Evolutionary conservation across 176 grass and related monocot species (phyloP).

Genomic region (Cenchrus americanus): DNA sequence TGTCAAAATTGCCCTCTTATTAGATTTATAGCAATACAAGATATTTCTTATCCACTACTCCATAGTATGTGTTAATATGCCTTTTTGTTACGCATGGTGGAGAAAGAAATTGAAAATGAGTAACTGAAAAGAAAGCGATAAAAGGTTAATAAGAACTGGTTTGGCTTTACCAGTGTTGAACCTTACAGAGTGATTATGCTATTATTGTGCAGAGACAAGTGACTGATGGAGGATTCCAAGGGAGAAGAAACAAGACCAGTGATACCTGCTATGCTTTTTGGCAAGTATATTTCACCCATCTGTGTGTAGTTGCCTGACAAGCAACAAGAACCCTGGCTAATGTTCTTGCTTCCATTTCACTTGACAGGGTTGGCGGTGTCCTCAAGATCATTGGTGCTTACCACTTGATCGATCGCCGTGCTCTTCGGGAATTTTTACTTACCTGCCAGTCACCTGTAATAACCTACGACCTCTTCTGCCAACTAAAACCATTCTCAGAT

Average conservation of each 20-base stretch:
- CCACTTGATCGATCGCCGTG: slow-evolving; percentile 56
- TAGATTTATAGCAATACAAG: neutral
- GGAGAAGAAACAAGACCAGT: slow-evolving; percentile 75
- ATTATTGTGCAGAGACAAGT: slow-evolving; percentile 62
- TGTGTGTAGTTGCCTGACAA: neutral
- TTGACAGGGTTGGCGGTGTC: slow-evolving; percentile 73
- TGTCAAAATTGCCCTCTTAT: neutral
- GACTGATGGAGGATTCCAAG: slow-evolving; percentile 78
- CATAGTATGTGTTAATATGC: neutral
- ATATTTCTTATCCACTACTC: neutral
- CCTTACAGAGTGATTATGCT: slow-evolving; percentile 21
- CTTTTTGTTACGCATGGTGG: neutral
- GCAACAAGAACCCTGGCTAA: neutral
- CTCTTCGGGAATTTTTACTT: slow-evolving; percentile 69
- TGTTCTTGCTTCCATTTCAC: slow-evolving; percentile 24
- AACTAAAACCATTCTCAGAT: slow-evolving; percentile 13
- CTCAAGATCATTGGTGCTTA: slow-evolving; percentile 78
- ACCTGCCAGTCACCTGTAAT: slow-evolving; percentile 80
- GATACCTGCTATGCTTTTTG: slow-evolving; percentile 99
- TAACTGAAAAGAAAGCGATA: neutral
- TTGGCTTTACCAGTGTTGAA: neutral
- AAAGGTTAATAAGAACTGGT: neutral
- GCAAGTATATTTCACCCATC: slow-evolving; percentile 26
- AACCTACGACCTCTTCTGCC: neutral
- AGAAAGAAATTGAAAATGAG: neutral